Evolutionary conservation across 306 rosid genomes (phyloP).

Genomic region (Betula pendula): DNA sequence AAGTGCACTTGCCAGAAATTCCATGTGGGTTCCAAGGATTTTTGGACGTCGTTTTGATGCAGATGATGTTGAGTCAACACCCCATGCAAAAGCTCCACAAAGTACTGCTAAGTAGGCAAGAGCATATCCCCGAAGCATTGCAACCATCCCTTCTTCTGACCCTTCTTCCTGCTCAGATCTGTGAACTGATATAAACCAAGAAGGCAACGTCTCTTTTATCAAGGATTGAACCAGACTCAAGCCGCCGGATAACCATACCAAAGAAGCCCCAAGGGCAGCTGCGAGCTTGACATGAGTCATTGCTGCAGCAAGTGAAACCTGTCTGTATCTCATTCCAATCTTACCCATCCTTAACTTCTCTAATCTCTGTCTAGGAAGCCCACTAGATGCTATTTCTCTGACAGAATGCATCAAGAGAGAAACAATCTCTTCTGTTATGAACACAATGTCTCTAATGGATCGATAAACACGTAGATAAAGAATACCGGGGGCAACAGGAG

Average conservation of each 20-base stretch:
- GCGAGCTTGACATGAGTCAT: conserved; percentile 52
- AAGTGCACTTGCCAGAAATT: conserved; percentile 57
- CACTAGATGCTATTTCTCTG: conserved; percentile 38
- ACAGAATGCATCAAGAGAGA: conserved; percentile 51
- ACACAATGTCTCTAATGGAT: conserved; percentile 48
- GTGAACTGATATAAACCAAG: conserved; percentile 60
- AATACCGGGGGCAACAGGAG: conserved; percentile 63
- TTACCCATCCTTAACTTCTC: conserved; percentile 27
- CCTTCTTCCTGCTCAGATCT: conserved; percentile 40
- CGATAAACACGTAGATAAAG: conserved; percentile 52
- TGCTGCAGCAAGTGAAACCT: conserved; percentile 49
- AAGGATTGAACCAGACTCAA: conserved; percentile 49
- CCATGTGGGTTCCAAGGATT: conserved; percentile 49
- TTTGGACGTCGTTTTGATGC: conserved; percentile 58
- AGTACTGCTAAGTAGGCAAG: conserved; percentile 53
- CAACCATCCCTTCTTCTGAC: conserved; percentile 48
- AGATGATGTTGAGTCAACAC: conserved; percentile 50
- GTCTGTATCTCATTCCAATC: conserved; percentile 34
- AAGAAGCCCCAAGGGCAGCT: conserved; percentile 53
- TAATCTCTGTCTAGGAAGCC: conserved; percentile 31
- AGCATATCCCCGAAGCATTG: conserved; percentile 59
- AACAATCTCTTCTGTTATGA: conserved; percentile 47
- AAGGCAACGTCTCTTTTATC: conserved; percentile 57
- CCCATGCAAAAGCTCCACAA: conserved; percentile 57
- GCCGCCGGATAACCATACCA: conserved; percentile 59